Base-by-base conservation (phyloP, 1,284 basidiomycete species). In the Fomitopsis betulina region DNA sequence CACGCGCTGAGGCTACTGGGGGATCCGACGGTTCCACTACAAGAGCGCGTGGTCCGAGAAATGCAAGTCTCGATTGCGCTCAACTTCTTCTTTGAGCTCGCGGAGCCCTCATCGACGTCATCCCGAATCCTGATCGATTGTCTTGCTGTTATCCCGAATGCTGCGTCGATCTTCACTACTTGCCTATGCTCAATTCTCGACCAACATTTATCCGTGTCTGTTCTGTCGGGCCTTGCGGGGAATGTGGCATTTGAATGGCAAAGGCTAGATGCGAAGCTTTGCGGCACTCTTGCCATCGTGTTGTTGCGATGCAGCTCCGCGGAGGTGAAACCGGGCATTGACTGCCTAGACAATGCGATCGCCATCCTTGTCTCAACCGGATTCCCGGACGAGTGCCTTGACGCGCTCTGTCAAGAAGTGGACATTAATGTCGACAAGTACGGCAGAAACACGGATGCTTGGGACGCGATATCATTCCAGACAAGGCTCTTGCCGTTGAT, bases 51-150 rank as follows among this genome's bases (percentile, higher is more conserved):
- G 35, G 60, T 74, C 56, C 62, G 63, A 7, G 70, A 72, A 47
- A 76, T 77, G 60, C 78, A 77, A 57, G 69, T 79, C n/a, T 70
- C 72, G 10, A 63, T 77, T 12, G 73, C 74, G 33, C 65, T 82
- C 45, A 72, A 72, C 27, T 77, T 82, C 58, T 62, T 80, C 30
- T 61, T 70, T 43, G 73, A 76, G 7, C 67, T 81, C 10, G 62
- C 75, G 15, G 63, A 66, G 6, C 67, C 70, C 21, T 64, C 72
- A 3, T 75, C 73, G 13, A 65, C 58, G 33, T 65, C 65, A 15
- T 70, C 73, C 5, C 57, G 66, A n/a, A 79, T 76, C 77, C 73
- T 67, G 30, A 59, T 73, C n/a, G 59, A 62, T 2, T 63, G 63
- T 32, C 61, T 72, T 9, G 60, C 61, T n/a, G 58, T 55, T 9